These are phyloP conservation scores for Solanum microdontum DNA, from an alignment of 257 asterid genomes.

Conservation along the genomic window DNA sequence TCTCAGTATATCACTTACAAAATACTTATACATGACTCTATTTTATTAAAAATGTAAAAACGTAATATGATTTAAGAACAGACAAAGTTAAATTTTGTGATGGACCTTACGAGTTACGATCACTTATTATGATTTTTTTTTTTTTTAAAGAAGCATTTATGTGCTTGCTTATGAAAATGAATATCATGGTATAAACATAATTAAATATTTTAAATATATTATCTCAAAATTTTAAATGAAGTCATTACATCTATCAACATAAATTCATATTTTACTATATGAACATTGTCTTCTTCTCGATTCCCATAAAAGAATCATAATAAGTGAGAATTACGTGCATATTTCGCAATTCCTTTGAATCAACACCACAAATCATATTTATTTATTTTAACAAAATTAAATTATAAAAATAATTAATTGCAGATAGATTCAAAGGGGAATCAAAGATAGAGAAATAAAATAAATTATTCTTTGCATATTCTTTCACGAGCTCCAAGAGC, in stretches of 20 bases:
- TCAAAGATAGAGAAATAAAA: neutral
- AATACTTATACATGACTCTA: neutral
- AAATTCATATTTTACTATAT: neutral
- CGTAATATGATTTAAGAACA: neutral
- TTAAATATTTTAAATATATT: neutral
- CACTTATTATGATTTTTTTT: neutral
- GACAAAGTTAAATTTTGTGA: neutral
- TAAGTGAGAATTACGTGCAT: neutral
- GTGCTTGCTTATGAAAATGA: neutral
- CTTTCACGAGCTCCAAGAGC: constrained; percentile 19
- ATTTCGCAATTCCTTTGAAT: neutral
- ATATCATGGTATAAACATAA: neutral
- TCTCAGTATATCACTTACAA: neutral
- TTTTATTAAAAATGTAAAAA: neutral
- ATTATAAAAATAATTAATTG: neutral
- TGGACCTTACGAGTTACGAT: neutral
- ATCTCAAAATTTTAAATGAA: neutral
- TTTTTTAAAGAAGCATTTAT: neutral
- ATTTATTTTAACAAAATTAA: neutral
- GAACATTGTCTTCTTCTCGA: neutral
- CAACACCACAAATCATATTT: neutral
- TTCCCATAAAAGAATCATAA: neutral
- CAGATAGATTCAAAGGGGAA: neutral
- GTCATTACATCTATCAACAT: neutral
- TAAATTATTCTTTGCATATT: neutral